These are phyloP conservation scores for Leccinum fibrillosum DNA, from an alignment of 768 basidiomycete genomes.

Conservation along the genomic window DNA sequence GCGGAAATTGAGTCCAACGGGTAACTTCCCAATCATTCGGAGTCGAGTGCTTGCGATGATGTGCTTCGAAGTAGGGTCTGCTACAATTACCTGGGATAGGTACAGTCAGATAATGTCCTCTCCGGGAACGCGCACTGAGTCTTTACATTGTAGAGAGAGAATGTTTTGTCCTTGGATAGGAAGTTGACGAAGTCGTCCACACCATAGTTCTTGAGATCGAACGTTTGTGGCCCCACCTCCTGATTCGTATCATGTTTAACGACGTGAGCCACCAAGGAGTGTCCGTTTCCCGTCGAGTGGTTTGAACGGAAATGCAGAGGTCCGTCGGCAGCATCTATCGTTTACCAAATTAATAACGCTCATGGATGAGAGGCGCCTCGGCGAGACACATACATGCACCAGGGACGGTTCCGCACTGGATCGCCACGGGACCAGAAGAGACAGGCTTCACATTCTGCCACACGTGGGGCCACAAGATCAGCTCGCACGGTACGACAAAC, in stretches of 20 bases:
- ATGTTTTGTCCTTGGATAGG: background rate
- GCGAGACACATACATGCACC: background rate
- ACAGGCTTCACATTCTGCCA: background rate
- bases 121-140: background rate
- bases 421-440: background rate
- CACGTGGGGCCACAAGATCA: background rate
- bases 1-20: background rate
- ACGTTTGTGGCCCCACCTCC: background rate
- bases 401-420: background rate
- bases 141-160: conserved; percentile 6
- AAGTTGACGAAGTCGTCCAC: conserved; percentile 1
- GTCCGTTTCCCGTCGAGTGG: background rate
- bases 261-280: conserved; percentile 9
- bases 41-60: conserved; percentile 6
- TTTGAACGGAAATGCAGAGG: conserved; percentile 7
- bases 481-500: background rate
- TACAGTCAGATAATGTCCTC: background rate
- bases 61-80: conserved; percentile 4
- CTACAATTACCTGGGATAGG: conserved; percentile 4
- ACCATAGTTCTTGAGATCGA: background rate
- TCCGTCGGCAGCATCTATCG: background rate
- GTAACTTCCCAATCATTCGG: background rate
- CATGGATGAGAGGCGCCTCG: background rate
- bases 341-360: background rate
- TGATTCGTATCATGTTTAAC: background rate